phyloP scores from a whole-genome alignment of 768 basidiomycete genomes.

The Kwoniella pini region DNA sequence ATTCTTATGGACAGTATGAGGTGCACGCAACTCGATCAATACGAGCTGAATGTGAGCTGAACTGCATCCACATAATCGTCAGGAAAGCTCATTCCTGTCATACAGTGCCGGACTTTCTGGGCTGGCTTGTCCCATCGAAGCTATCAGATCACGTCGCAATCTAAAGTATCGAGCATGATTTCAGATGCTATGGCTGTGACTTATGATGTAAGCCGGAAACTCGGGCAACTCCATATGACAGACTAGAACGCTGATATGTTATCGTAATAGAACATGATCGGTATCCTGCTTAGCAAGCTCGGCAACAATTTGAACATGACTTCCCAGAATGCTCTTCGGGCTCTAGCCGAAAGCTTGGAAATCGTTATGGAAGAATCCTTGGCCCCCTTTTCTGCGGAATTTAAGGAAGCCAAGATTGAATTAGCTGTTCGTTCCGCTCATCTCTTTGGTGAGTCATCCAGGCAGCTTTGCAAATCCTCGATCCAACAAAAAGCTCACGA shows the following conservation, averaged over 20 bases:
- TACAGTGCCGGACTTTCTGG: slow-evolving; percentile 75
- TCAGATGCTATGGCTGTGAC: slow-evolving; percentile 85
- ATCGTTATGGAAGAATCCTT: slow-evolving; percentile 24
- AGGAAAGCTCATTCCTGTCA: background rate
- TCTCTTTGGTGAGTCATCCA: slow-evolving; percentile 31
- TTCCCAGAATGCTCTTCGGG: slow-evolving; percentile 15
- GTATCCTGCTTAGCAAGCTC: slow-evolving; percentile 16
- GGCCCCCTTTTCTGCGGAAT: slow-evolving; percentile 12
- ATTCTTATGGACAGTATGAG: slow-evolving; percentile 74
- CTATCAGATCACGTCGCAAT: slow-evolving; percentile 84
- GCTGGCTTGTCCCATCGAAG: slow-evolving; percentile 69
- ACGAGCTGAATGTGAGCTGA: slow-evolving; percentile 66
- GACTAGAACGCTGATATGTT: background rate
- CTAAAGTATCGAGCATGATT: slow-evolving; percentile 83
- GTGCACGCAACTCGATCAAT: slow-evolving; percentile 80
- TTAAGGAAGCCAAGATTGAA: slow-evolving; percentile 32
- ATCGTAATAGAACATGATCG: slow-evolving; percentile 29
- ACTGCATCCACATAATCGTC: background rate
- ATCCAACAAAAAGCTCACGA: background rate
- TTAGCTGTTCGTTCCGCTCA: slow-evolving; percentile 34
- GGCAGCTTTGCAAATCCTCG: background rate
- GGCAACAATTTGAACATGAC: slow-evolving; percentile 1
- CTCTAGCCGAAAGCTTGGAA: slow-evolving; percentile 27
- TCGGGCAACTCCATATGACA: too few relatives aligned
- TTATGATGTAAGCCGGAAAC: slow-evolving; percentile 79